Conservation (phyloP, 805 yeast species). For the Starmerella kuoi region DNA sequence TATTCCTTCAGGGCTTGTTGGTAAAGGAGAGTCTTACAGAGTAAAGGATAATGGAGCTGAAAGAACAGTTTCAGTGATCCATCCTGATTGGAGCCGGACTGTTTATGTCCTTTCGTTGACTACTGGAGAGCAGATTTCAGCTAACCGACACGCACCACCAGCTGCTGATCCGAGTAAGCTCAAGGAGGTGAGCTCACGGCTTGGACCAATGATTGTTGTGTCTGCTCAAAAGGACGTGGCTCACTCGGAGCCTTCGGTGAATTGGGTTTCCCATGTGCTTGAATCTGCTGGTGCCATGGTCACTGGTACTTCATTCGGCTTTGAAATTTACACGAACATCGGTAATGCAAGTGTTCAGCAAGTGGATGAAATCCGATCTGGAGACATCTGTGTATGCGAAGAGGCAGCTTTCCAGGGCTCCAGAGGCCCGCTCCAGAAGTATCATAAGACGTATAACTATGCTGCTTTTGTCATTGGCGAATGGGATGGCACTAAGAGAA, state of each 20-base stretch:
- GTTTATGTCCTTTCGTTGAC: conserved; percentile 49
- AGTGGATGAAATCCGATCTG: conserved; percentile 57
- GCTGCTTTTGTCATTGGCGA: conserved; percentile 50
- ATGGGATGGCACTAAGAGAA: conserved; percentile 56
- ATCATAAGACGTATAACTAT: conserved; percentile 50
- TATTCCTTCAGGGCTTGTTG: conserved; percentile 41
- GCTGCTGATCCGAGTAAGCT: conserved; percentile 37
- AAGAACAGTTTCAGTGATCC: conserved; percentile 59
- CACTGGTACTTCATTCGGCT: conserved; percentile 37
- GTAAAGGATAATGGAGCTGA: conserved; percentile 48
- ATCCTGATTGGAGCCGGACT: conserved; percentile 59
- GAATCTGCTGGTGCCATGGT: neutral
- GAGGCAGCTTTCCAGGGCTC: conserved; percentile 64
- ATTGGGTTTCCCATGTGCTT: neutral
- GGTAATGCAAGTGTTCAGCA: conserved; percentile 41
- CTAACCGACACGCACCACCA: conserved; percentile 32
- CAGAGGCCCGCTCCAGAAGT: conserved; percentile 41
- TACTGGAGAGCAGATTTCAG: conserved; percentile 6
- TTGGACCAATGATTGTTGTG: conserved; percentile 42
- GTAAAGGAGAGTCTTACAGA: conserved; percentile 51
- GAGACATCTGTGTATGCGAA: conserved; percentile 70
- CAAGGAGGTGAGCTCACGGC: conserved; percentile 37
- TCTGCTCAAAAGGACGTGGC: conserved; percentile 24
- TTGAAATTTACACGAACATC: conserved; percentile 47
- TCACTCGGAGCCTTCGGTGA: neutral